Evolutionary conservation across 371 early-diverging fungal species (phyloP), one percentile per base, ranked within the genome.

Genomic region (Cokeromyces recurvatus): DNA sequence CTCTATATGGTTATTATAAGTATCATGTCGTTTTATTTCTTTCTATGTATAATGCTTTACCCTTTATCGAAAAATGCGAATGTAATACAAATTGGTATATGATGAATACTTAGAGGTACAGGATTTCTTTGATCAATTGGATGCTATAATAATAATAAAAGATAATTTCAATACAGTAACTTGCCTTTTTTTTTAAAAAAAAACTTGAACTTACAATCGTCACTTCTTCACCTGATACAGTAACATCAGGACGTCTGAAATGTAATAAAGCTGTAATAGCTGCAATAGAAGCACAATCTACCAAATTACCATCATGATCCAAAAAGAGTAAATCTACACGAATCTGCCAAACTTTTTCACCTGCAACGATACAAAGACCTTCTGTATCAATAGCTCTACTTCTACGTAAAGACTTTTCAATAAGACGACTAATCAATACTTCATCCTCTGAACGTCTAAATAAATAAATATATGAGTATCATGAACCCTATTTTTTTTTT

Each of bases 331-430:
- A 64, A 61, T 96, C 95, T 5, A 95, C 81, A 2, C 92, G 86
- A 32, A 98, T 79, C 19, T 77, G 66, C 96, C 97, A 98, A 3
- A 95, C 88, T 74, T 92, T 89, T 62, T 94, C 91, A 24, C 95
- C 94, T n/a, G 95, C 89, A 27, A 95, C 74, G 44, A 98, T 93
- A 66, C 98, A 97, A 48, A 98, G 74, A 7, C 95, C 91, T 66
- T 98, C 98, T 15, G 93, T 88, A 59, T 98, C 97, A 46, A 98
- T 72, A 9, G 94, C 95, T 44, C 92, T 77, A 49, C 86, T 85
- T 50, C 85, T 72, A 51, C 84, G 81, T 57, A 98, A 59, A 3
- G 89, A 84, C 51, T 90, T 92, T 59, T 98, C 98, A 21, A 98
- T 70, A 55, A 91, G 64, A 25, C 95, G 81, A 31, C 81, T 82